Base-by-base conservation (phyloP, 768 basidiomycete species). In the Xanthoconium stramineum region DNA sequence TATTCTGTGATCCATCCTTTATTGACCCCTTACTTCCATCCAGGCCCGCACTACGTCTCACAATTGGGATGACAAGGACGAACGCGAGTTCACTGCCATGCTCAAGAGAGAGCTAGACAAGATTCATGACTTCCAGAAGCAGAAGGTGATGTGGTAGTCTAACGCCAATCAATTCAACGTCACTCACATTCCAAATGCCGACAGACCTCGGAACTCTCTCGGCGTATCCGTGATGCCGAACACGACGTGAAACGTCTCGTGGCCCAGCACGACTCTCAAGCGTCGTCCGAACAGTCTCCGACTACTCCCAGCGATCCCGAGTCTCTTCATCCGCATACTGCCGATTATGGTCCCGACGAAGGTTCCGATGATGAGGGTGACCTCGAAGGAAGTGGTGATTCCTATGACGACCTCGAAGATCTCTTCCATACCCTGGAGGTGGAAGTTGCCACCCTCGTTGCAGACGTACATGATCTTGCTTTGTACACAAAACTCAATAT, bases 401-500 rank as follows among this genome's bases (percentile, higher is more conserved):
- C 86, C 15, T 79, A 82, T 46, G 88, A 89, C 61, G 85, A 86
- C 38, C 75, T 94, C 12, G 94, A 97, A 65, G 91, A 91, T 48
- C 80, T 86, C 20, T 99, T 97, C 70, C 85, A 88, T 58, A 80
- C 79, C 15, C 76, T 98, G 19, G 94, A 98, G 73, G 95, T 97
- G 67, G 93, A 95, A 67, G 91, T 98, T 19, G 96, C 95, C 1
- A 89, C 84, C 40, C 83, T 99, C 43, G 96, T 99, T 17, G 96
- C 96, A 1, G 89, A 91, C 61, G 90, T 92, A 12, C 91, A 94
- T 62, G 91, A 94, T 70, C 80, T 95, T 39, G 94, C 94, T 1
- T 77, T 98, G 32, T 90, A 95, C 69, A 95, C 96, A 4, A 98
- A 98, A 70, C 83, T 98, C 52, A 98, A 98, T 70, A 94, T 98